A percentile compares a stretch with the other conserved stretches of the same genome.
Evolutionary conservation across 1,284 basidiomycete genomes (phyloP).

Genomic region (Moniliella sp.): DNA sequence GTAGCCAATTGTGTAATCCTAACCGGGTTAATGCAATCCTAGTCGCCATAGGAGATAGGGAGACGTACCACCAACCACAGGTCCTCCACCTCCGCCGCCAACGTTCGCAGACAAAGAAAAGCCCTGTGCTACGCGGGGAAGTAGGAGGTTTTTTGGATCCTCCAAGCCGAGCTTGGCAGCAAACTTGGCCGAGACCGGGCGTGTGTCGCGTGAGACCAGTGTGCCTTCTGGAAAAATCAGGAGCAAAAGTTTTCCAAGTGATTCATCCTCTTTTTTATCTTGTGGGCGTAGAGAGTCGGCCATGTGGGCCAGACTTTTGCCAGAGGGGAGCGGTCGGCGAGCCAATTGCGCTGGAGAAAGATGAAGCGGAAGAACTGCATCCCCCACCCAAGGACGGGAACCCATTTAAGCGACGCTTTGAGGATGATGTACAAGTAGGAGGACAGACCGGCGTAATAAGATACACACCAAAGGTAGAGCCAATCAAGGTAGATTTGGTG

Average conservation of each 20-base stretch:
- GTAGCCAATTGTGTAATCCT: slow-evolving; percentile 51
- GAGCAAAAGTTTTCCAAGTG: slow-evolving; percentile 12
- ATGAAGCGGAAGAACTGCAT: slow-evolving; percentile 28
- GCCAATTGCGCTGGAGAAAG: slow-evolving; percentile 18
- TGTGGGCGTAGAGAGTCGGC: slow-evolving; percentile 1
- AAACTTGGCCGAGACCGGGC: slow-evolving; percentile 15
- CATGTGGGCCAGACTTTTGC: slow-evolving; percentile 7
- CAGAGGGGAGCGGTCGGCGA: slow-evolving; percentile 10
- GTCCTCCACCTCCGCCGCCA: slow-evolving; percentile 53
- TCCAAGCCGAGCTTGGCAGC: slow-evolving; percentile 36
- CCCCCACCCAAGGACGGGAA: slow-evolving; percentile 18
- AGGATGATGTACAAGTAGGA: slow-evolving; percentile 19
- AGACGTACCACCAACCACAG: slow-evolving; percentile 49
- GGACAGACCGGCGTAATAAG: slow-evolving; percentile 16
- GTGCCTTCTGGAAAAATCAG: slow-evolving; percentile 28
- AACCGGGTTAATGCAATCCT: neutral
- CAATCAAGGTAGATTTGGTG: slow-evolving; percentile 27
- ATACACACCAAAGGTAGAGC: slow-evolving; percentile 24
- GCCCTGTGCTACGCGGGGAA: slow-evolving; percentile 69
- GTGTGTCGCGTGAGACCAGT: slow-evolving; percentile 13
- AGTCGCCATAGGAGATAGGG: neutral
- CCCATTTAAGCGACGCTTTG: slow-evolving; percentile 16
- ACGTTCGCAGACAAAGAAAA: slow-evolving; percentile 59
- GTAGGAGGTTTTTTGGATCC: slow-evolving; percentile 54
- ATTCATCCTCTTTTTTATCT: slow-evolving; percentile 1